phyloP scores from a whole-genome alignment of 345 rosid genomes.

The Triadica sebifera region DNA sequence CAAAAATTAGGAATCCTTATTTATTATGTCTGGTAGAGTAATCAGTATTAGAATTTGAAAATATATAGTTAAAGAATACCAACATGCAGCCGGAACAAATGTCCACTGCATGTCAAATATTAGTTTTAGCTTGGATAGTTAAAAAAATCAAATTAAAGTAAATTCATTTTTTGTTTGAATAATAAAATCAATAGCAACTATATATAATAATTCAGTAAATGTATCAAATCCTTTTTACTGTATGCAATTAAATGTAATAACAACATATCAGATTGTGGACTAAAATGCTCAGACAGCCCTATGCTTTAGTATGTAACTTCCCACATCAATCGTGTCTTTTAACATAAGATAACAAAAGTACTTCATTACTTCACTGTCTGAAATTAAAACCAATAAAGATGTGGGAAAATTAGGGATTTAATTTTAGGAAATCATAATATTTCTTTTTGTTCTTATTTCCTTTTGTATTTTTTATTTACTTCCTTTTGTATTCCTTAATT shows the following conservation, averaged over 20 bases:
- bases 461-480: too few relatives aligned
- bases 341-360: not conserved
- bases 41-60: not conserved
- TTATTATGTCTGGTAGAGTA: not conserved
- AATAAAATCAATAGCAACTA: not conserved
- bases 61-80: not conserved
- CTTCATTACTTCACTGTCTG: not conserved
- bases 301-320: not conserved
- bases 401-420: too few relatives aligned
- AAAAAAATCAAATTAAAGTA: too few relatives aligned
- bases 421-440: too few relatives aligned
- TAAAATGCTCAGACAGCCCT: not conserved
- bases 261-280: not conserved
- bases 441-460: too few relatives aligned
- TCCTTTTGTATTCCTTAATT: too few relatives aligned
- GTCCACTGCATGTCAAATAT: not conserved
- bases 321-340: not conserved
- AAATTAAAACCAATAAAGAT: not conserved
- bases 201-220: not conserved
- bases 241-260: not conserved
- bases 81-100: not conserved
- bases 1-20: slow-evolving; percentile 10
- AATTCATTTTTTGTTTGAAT: too few relatives aligned
- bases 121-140: not conserved
- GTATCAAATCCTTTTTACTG: not conserved